These are phyloP conservation scores for Claviceps sp. DNA, from an alignment of 2,329 filamentous ascomycete species.

Conservation along the genomic window DNA sequence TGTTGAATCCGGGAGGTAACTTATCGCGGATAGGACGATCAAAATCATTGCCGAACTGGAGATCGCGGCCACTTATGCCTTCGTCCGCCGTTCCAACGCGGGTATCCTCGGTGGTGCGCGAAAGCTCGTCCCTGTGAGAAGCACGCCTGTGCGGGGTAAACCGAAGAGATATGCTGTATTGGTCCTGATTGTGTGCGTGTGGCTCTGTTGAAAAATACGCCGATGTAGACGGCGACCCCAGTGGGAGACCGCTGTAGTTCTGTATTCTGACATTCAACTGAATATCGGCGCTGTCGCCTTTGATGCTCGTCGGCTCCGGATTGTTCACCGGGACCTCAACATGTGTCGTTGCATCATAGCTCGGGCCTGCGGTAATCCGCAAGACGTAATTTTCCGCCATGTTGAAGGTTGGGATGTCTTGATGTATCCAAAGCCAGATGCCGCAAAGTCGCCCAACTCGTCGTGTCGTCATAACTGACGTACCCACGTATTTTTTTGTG, in stretches of 20 bases:
- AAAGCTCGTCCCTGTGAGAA: conserved; percentile 1
- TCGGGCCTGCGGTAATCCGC: conserved; percentile 65
- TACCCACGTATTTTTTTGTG: no score
- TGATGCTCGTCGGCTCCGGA: conserved; percentile 46
- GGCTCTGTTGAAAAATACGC: conserved; percentile 62
- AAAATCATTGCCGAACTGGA: conserved; percentile 94
- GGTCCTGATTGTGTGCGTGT: conserved; percentile 55
- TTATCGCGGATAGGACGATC: conserved; percentile 78
- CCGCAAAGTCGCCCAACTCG: not conserved
- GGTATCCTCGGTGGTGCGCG: not conserved
- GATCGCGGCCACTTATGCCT: conserved; percentile 53
- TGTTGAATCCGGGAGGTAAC: conserved; percentile 73
- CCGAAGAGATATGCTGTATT: conserved; percentile 72
- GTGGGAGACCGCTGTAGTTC: conserved; percentile 56
- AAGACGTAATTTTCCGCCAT: conserved; percentile 67
- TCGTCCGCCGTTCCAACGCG: conserved; percentile 9
- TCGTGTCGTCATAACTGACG: no score
- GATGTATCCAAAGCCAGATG: not conserved
- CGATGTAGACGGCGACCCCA: conserved; percentile 52
- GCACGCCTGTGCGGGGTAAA: conserved; percentile 52
- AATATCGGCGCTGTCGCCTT: conserved; percentile 48
- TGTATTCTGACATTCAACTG: conserved; percentile 64
- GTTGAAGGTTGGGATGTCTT: not conserved
- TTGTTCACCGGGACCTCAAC: conserved; percentile 63
- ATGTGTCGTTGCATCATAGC: conserved; percentile 63